Evolutionary conservation across 768 basidiomycete species (phyloP), one percentile per base, ranked within the genome.

Genomic region (Suillus lakei): DNA sequence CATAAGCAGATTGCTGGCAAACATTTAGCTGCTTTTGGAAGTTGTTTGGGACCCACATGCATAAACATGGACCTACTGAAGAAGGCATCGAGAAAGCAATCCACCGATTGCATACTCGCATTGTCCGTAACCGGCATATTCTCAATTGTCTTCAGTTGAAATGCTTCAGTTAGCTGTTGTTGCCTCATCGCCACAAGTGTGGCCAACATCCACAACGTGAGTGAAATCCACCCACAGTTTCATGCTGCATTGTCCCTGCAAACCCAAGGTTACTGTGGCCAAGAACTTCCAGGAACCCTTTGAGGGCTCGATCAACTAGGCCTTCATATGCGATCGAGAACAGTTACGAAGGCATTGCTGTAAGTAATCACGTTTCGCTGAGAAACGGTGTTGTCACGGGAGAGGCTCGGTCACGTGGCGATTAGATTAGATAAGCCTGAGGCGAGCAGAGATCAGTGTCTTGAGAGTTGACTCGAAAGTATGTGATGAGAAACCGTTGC

Each of bases 41-140:
- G 69, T 64, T 77, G 38, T 69, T 8, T 51, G 58, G 76, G 75
- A 78, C 75, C 76, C 70, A 77, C 70, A 78, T 34, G 48, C 32
- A 54, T 70, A 60, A 56, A 73, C 67, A 62, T 21, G 62, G 50
- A 65, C 62, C 62, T 13, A 36, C 43, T 54, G 66, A 65, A 67
- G 67, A 67, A 30, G 1, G 36, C 13, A 15, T 48, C 61, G 21
- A 59, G 12, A 62, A 64, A 64, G 70, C 75, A 76, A 76, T 76
- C 75, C 69, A 70, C 67, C 9, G 67, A 73, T 56, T 67, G 54
- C 50, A 32, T 34, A 21, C 26, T 16, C 38, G 54, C 44, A 44
- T 62, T 59, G 34, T 64, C 60, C 46, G 28, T 60, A 65, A 53
- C 7, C 4, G 7, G 56, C 44, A 46, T 63, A 63, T 26, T 63